Evolutionary conservation across 1,284 basidiomycete genomes (phyloP), one percentile per base, ranked within the genome.

Genomic region (Ganoderma lingzhi): DNA sequence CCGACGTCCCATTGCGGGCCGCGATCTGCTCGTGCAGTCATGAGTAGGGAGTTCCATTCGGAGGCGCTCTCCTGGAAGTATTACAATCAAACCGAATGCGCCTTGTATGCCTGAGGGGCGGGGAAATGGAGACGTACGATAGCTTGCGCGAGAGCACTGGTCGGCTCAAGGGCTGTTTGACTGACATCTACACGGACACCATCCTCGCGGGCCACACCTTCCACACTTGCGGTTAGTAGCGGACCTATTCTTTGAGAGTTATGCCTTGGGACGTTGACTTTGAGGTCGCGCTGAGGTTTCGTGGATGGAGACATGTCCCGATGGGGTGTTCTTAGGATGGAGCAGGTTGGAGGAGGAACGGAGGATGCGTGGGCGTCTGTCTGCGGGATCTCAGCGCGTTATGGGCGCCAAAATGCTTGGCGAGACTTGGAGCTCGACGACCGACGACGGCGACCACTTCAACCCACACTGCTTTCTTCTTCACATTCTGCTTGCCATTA

Each of bases 1-100:
- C 92, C 91, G 45, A 94, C 84, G 78, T 95, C 93, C 93, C 93
- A 95, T 74, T 94, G 93, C 5, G 93, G 93, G 0, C 93, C 93
- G 70, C 93, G 84, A 70, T 91, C 88, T 10, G 93, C 93, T 48
- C 93, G 87, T 5, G 93, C 93, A 45, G 89, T 91, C 69, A 89
- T 86, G 60, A 95, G 82, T 62, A 93, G 76, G 0, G 93, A 94
- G 74, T 95, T 95, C 93, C 93, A 95, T 73, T 94, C 91, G 3
- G 92, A 93, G 17, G 93, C 92, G 76, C 87, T 89, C 77, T 94
- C 92, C 93, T 93, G 66, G 30, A 69, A 6, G 32, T 12, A 48
- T 56, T 39, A 53, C 28, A 65, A 71, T 66, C 53, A 28, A 15
- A 59, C 58, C 10, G 63, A 42, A 28, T 51, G 3, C 28, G 59